Conservation (phyloP, 139 green algal genomes). For the Chlorella vulgaris region DNA sequence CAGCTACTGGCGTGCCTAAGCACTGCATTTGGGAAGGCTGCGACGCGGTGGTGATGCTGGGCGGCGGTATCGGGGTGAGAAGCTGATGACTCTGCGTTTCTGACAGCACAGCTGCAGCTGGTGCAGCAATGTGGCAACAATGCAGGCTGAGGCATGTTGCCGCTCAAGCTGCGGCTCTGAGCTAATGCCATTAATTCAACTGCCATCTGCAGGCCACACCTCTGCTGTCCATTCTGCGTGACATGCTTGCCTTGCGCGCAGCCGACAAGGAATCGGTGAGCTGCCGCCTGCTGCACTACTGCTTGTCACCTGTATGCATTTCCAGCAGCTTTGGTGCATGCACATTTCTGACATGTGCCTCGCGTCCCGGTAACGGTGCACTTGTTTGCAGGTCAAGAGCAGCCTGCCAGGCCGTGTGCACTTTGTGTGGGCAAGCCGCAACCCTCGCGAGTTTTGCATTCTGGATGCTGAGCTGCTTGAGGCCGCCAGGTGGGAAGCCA, state of each 20-base stretch:
- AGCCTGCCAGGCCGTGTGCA: background rate
- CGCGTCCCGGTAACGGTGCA: background rate
- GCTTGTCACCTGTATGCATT: background rate
- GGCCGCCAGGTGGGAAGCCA: background rate
- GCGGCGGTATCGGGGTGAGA: conserved; percentile 44
- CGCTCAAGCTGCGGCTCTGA: too few relatives aligned
- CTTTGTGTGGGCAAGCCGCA: conserved; percentile 31
- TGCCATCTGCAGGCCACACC: conserved; percentile 19
- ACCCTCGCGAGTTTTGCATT: conserved; percentile 28
- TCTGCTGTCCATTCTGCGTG: conserved; percentile 24
- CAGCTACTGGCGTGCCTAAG: background rate
- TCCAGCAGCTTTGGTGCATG: background rate
- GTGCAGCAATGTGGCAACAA: background rate
- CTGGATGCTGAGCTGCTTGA: conserved; percentile 15
- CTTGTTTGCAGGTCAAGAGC: background rate
- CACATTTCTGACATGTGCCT: too few relatives aligned
- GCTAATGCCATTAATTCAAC: too few relatives aligned
- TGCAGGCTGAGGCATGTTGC: background rate
- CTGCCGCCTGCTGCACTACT: background rate
- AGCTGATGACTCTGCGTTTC: too few relatives aligned
- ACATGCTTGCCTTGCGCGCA: background rate
- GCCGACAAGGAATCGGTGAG: background rate
- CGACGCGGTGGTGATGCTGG: conserved; percentile 28
- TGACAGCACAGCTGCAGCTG: background rate
- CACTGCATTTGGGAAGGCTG: conserved; percentile 1